These are phyloP conservation scores for Annulohypoxylon maeteangense DNA, from an alignment of 495 filamentous ascomycete species.

Conservation along the genomic window DNA sequence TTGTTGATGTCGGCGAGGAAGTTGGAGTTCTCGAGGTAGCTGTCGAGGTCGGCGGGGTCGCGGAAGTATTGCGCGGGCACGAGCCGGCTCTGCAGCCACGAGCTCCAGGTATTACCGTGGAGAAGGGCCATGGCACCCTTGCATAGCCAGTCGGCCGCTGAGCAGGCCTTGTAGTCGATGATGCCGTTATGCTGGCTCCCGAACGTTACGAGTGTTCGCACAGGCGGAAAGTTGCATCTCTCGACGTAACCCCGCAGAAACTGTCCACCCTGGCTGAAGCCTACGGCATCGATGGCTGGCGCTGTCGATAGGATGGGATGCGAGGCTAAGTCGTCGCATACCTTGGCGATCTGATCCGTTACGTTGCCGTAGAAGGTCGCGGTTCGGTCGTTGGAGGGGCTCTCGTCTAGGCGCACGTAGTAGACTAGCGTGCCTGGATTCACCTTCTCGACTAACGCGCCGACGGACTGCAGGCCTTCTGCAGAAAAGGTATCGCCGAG, in stretches of 20 bases:
- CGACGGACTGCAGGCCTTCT: constrained; percentile 76
- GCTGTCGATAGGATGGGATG: constrained; percentile 84
- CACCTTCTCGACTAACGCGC: constrained; percentile 70
- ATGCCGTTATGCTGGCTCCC: constrained; percentile 97
- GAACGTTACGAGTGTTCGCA: constrained; percentile 88
- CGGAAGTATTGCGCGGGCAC: constrained; percentile 98
- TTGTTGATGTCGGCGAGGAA: constrained; percentile 99
- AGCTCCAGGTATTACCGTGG: constrained; percentile 76
- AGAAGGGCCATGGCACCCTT: constrained; percentile 78
- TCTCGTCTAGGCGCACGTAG: constrained; percentile 77
- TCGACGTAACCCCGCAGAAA: constrained; percentile 95
- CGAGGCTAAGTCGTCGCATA: constrained; percentile 80
- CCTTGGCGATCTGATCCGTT: constrained; percentile 77
- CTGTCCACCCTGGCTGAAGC: constrained; percentile 95
- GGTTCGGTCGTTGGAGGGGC: constrained; percentile 72
- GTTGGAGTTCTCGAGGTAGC: constrained; percentile 84
- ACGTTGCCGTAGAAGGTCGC: constrained; percentile 93
- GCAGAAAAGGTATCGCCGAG: constrained; percentile 75
- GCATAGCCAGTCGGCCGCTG: constrained; percentile 79
- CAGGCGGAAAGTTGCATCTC: constrained; percentile 84
- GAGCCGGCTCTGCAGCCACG: constrained; percentile 76
- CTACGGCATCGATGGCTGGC: constrained; percentile 86
- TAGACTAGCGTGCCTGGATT: constrained; percentile 89
- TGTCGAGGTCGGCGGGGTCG: constrained; percentile 72
- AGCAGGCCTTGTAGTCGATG: constrained; percentile 74